These are phyloP conservation scores for Polymyxa betae DNA, from an alignment of 208 protist species.

Conservation along the genomic window DNA sequence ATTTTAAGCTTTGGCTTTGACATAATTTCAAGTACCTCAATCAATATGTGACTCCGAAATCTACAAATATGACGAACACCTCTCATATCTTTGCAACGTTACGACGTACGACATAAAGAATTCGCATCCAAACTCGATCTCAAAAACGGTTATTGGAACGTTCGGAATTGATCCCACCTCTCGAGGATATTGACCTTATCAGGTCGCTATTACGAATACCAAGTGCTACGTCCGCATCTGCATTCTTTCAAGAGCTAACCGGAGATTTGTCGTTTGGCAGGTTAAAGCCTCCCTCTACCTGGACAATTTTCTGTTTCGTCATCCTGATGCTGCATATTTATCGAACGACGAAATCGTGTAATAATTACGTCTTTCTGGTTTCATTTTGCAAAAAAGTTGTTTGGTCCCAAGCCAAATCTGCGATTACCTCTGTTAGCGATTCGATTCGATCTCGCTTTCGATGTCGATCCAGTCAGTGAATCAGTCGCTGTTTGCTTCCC, in stretches of 20 bases:
- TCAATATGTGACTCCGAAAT: not conserved
- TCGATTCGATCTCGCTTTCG: too few relatives aligned
- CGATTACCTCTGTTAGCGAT: too few relatives aligned
- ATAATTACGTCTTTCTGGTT: too few relatives aligned
- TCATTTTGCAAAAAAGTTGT: too few relatives aligned
- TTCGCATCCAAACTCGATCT: not conserved
- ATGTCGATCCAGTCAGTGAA: too few relatives aligned
- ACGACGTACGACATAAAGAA: not conserved
- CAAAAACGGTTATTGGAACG: not conserved
- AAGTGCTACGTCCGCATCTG: not conserved
- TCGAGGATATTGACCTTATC: not conserved
- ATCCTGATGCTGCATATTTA: not conserved
- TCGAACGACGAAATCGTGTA: too few relatives aligned
- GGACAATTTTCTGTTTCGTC: not conserved
- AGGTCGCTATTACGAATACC: not conserved
- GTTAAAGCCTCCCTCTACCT: not conserved
- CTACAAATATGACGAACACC: not conserved
- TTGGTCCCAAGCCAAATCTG: too few relatives aligned
- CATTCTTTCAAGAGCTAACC: not conserved
- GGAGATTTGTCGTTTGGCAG: not conserved
- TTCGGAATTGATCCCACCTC: not conserved
- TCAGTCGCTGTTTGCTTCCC: too few relatives aligned
- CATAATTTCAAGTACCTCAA: conserved; percentile 3
- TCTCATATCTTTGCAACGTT: not conserved
- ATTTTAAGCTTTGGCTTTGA: not conserved